Evolutionary conservation across 768 basidiomycete species (phyloP).

Genomic region (Termitomyces sp.): DNA sequence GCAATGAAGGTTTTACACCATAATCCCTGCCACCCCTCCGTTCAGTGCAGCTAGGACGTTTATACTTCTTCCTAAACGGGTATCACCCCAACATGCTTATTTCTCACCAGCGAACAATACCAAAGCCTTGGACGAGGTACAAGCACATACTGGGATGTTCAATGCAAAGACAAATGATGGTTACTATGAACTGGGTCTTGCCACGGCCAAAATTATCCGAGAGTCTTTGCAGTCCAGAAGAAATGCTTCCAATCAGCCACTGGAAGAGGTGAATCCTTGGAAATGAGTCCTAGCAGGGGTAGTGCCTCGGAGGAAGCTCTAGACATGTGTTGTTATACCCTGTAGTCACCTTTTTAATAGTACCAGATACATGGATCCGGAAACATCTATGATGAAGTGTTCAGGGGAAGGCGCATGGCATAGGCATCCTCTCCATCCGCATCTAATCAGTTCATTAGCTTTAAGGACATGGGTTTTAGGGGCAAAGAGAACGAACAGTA

Average conservation of each 20-base stretch:
- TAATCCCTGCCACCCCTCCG: slow-evolving; percentile 69
- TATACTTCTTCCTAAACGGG: slow-evolving; percentile 63
- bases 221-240: slow-evolving; percentile 43
- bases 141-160: slow-evolving; percentile 91
- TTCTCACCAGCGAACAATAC: slow-evolving; percentile 68
- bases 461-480: background rate
- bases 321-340: background rate
- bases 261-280: background rate
- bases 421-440: slow-evolving; percentile 96
- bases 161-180: slow-evolving; percentile 78
- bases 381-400: slow-evolving; percentile 13
- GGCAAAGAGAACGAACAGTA: slow-evolving; percentile 63
- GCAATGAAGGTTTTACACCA: slow-evolving; percentile 68
- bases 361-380: background rate
- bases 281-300: background rate
- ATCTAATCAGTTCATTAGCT: slow-evolving; percentile 42
- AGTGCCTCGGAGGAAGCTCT: background rate
- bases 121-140: slow-evolving; percentile 69
- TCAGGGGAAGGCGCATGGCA: slow-evolving; percentile 75
- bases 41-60: slow-evolving; percentile 64
- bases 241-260: slow-evolving; percentile 8
- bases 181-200: slow-evolving; percentile 81
- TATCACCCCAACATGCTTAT: slow-evolving; percentile 42
- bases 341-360: background rate
- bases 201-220: slow-evolving; percentile 57